Percentiles rank a stretch among this genome's conserved stretches.
Conservation (phyloP, 768 basidiomycete species). For the Hygrophorus russula region DNA sequence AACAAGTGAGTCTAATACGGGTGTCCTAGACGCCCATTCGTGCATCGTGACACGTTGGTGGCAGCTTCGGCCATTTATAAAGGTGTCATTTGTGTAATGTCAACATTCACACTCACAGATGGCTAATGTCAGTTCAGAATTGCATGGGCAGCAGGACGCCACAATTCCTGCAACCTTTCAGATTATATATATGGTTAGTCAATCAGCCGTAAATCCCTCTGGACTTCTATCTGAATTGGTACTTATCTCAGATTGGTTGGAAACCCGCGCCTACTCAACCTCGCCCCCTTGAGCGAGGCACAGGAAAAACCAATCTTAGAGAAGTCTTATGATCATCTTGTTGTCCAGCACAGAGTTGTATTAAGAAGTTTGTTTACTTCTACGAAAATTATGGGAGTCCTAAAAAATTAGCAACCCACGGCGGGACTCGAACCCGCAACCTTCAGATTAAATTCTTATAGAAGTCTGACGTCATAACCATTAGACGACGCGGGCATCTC, state of each 20-base stretch:
- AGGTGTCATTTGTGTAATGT: conserved; percentile 32
- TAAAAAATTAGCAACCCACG: conserved; percentile 45
- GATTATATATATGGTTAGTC: conserved; percentile 89
- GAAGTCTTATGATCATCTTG: conserved; percentile 37
- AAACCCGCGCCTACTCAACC: conserved; percentile 61
- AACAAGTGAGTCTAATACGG: neutral
- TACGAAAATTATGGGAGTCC: too few relatives aligned
- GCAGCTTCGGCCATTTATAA: conserved; percentile 92
- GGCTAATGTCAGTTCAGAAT: conserved; percentile 31
- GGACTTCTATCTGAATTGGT: neutral
- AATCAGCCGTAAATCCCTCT: conserved; percentile 13
- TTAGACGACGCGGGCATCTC: conserved; percentile 70
- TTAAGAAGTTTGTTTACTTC: too few relatives aligned
- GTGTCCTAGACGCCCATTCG: conserved; percentile 41
- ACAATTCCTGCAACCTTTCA: conserved; percentile 92
- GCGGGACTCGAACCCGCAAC: conserved; percentile 83
- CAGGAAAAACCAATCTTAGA: conserved; percentile 48
- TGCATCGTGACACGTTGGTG: conserved; percentile 77
- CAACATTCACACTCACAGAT: neutral
- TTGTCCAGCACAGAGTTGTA: conserved; percentile 35
- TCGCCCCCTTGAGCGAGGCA: conserved; percentile 53
- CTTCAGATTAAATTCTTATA: conserved; percentile 55
- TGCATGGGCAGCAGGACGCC: conserved; percentile 80
- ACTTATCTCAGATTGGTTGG: conserved; percentile 60
- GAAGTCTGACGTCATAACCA: conserved; percentile 90